Conservation (phyloP, 352 stramenopile genomes). For the Blastocystis sp. region DNA sequence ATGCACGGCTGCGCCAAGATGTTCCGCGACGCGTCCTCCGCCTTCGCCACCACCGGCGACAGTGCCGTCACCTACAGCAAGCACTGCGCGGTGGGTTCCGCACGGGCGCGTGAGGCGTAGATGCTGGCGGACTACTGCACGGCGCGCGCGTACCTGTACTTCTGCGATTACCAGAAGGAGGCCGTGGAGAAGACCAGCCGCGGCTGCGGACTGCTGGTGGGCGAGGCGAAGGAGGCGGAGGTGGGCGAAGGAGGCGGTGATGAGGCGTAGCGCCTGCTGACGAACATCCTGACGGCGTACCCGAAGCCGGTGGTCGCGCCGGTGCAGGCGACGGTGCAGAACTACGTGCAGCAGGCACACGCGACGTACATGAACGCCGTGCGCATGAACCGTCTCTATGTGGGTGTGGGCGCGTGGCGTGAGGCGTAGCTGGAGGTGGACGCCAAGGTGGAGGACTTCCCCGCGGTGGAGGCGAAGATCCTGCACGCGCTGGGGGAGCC, state of each 20-base stretch:
- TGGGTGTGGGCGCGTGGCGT: background rate
- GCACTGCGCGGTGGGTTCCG: background rate
- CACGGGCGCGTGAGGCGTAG: background rate
- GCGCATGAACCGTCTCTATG: slow-evolving; percentile 17
- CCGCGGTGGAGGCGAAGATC: slow-evolving; percentile 9
- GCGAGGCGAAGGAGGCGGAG: background rate
- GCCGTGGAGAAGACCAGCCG: background rate
- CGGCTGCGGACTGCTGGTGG: slow-evolving; percentile 3
- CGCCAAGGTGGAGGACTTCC: background rate
- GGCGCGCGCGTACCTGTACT: background rate
- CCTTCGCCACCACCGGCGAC: background rate
- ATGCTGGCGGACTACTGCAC: background rate
- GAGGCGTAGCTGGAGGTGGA: background rate
- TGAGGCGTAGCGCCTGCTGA: background rate
- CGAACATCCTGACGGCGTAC: background rate
- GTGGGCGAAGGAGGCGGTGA: background rate
- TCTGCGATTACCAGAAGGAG: background rate
- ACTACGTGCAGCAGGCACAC: too few relatives aligned
- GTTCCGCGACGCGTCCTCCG: slow-evolving; percentile 1
- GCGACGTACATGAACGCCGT: background rate
- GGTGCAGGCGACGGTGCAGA: background rate
- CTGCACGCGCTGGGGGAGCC: slow-evolving; percentile 22
- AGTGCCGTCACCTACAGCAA: background rate
- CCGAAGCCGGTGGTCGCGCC: background rate
- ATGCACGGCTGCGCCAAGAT: slow-evolving; percentile 36